Conservation (phyloP, 805 yeast species). For the Cyberlindnera americana region DNA sequence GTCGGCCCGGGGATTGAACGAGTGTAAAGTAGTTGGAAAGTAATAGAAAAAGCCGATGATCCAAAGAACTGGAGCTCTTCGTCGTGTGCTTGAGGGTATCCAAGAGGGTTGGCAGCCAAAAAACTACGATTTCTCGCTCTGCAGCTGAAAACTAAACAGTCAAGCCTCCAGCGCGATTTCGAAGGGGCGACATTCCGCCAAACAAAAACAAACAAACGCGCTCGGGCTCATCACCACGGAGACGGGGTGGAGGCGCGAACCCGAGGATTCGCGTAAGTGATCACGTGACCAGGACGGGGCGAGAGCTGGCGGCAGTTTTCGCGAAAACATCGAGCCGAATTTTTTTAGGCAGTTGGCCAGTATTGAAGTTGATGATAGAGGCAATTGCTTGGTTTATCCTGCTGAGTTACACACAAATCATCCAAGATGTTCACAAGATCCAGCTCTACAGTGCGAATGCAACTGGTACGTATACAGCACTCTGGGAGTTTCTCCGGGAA, state of each 20-base stretch:
- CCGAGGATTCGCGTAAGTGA: not conserved
- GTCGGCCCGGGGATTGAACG: too few species aligned
- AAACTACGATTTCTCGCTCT: too few species aligned
- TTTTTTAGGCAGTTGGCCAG: constrained; percentile 1
- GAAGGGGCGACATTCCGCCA: constrained; percentile 11
- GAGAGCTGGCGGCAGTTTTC: too few species aligned
- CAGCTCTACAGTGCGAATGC: constrained; percentile 5
- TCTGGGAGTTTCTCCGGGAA: too few species aligned
- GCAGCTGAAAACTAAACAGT: not conserved
- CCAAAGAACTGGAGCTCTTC: too few species aligned
- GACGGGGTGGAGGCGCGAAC: not conserved
- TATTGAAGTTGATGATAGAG: too few species aligned
- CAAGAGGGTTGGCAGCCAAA: too few species aligned
- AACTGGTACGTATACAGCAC: constrained; percentile 5
- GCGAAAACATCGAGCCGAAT: not conserved
- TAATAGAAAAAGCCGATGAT: too few species aligned
- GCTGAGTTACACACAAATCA: too few species aligned
- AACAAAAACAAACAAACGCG: constrained; percentile 8
- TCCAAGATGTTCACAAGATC: constrained; percentile 12
- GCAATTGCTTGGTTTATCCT: too few species aligned
- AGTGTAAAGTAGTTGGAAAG: too few species aligned
- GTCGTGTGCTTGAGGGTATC: not conserved
- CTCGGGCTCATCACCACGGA: constrained; percentile 3
- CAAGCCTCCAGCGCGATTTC: not conserved
- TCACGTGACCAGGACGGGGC: not conserved